Evolutionary conservation across 352 stramenopile species (phyloP).

Genomic region (Pythium chondricola): DNA sequence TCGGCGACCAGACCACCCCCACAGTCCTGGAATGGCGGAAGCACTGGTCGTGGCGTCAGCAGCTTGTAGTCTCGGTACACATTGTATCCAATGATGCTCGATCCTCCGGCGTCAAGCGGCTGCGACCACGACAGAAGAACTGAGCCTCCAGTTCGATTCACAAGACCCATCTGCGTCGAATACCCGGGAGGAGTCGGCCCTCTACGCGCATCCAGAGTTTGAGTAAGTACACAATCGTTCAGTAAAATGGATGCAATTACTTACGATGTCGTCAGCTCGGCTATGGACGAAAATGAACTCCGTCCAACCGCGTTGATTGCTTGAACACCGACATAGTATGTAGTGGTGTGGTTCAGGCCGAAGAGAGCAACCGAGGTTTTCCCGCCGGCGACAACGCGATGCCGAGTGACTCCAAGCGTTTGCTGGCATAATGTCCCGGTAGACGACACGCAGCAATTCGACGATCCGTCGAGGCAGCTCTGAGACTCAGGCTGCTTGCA

Average conservation of each 20-base stretch:
- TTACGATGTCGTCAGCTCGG: conserved; percentile 33
- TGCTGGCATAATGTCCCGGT: conserved; percentile 23
- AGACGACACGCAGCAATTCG: conserved; percentile 34
- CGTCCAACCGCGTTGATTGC: conserved; percentile 32
- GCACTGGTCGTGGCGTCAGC: conserved; percentile 21
- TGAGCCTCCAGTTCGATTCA: conserved; percentile 33
- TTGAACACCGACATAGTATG: conserved; percentile 49
- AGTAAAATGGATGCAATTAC: no score
- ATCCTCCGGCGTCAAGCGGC: conserved; percentile 29
- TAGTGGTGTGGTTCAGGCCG: conserved; percentile 35
- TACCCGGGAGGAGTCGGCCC: conserved; percentile 29
- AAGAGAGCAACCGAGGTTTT: conserved; percentile 35
- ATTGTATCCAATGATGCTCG: conserved; percentile 33
- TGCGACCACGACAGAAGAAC: conserved; percentile 34
- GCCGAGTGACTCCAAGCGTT: conserved; percentile 3
- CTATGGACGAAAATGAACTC: conserved; percentile 24
- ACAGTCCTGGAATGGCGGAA: conserved; percentile 41
- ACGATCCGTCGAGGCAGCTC: conserved; percentile 31
- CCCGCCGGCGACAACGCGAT: conserved; percentile 18
- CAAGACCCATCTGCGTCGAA: conserved; percentile 21
- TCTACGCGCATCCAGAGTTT: conserved; percentile 12
- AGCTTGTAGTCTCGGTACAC: conserved; percentile 55
- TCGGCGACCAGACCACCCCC: conserved; percentile 21
- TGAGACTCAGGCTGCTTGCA: conserved; percentile 18
- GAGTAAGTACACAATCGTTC: not conserved